A percentile compares a stretch with the other conserved stretches of the same genome.
phyloP scores from a whole-genome alignment of 2,329 filamentous ascomycete species.

The Xylaria sp. region DNA sequence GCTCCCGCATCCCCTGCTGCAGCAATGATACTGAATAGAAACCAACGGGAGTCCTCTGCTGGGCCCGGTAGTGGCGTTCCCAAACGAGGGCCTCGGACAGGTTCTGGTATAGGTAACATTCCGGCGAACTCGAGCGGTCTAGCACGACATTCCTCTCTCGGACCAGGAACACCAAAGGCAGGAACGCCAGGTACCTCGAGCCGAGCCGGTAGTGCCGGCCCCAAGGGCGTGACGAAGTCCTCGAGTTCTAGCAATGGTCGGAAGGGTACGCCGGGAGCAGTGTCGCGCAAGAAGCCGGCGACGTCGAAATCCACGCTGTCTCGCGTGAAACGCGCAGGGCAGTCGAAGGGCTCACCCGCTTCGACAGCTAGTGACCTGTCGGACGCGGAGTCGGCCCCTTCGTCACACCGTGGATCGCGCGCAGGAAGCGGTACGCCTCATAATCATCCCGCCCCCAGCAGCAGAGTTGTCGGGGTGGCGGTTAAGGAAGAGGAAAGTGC shows the following conservation, averaged over 20 bases:
- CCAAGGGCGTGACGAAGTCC: constrained; percentile 46
- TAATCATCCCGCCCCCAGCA: constrained; percentile 21
- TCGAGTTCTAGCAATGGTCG: constrained; percentile 37
- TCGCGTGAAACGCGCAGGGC: constrained; percentile 53
- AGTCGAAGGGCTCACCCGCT: constrained; percentile 55
- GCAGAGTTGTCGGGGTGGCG: constrained; percentile 9
- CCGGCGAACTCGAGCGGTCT: constrained; percentile 52
- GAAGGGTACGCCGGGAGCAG: constrained; percentile 38
- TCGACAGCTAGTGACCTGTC: constrained; percentile 60
- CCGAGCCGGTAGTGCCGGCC: constrained; percentile 56
- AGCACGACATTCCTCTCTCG: constrained; percentile 57
- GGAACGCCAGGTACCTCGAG: constrained; percentile 34
- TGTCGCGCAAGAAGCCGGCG: constrained; percentile 33
- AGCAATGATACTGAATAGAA: constrained; percentile 53
- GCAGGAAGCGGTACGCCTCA: constrained; percentile 37
- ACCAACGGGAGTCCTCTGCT: constrained; percentile 52
- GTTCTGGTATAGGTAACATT: constrained; percentile 42
- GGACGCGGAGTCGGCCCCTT: constrained; percentile 53
- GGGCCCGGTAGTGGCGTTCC: constrained; percentile 46
- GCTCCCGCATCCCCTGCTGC: constrained; percentile 57
- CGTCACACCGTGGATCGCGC: constrained; percentile 41
- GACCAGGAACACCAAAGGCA: constrained; percentile 57
- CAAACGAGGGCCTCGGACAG: constrained; percentile 49
- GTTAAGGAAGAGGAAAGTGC: constrained; percentile 30
- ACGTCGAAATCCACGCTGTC: constrained; percentile 54